phyloP scores from a whole-genome alignment of 805 yeast genomes.

The Metschnikowia koreensis region DNA sequence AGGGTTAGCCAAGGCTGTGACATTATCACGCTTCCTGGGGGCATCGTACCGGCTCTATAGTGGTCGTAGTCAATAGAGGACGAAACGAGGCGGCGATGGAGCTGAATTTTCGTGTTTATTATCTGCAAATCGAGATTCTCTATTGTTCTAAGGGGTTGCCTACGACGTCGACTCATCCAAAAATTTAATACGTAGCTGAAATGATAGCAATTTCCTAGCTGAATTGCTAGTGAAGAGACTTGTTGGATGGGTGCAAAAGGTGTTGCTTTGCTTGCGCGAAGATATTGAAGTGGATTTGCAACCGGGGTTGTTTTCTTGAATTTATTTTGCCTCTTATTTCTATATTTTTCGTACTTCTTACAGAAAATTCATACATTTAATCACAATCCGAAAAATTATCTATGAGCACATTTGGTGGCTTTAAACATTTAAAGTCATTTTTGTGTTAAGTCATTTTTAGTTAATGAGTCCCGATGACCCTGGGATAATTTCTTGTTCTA shows the following conservation, averaged over 20 bases:
- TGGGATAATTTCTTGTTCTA: too few species aligned
- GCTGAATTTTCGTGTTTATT: constrained; percentile 12
- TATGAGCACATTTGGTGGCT: too few species aligned
- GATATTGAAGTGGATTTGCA: too few species aligned
- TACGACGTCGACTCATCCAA: constrained; percentile 10
- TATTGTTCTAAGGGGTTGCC: constrained; percentile 7
- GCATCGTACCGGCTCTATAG: constrained; percentile 12
- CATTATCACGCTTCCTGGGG: constrained; percentile 1
- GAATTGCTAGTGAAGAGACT: neutral
- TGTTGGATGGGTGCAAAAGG: constrained; percentile 4
- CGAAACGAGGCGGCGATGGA: constrained; percentile 3
- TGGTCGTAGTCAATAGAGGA: constrained; percentile 12
- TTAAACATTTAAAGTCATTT: too few species aligned
- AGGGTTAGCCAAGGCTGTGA: constrained; percentile 4
- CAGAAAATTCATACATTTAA: too few species aligned
- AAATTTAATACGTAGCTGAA: neutral
- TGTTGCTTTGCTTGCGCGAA: neutral
- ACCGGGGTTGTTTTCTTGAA: too few species aligned
- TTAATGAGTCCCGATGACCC: too few species aligned
- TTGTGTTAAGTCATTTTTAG: too few species aligned
- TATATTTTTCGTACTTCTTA: too few species aligned
- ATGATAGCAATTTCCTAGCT: neutral
- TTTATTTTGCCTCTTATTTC: too few species aligned
- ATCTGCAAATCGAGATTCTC: constrained; percentile 11
- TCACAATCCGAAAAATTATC: too few species aligned